Base-by-base conservation (phyloP, 352 stramenopile species). In the Bremia lactucae region DNA sequence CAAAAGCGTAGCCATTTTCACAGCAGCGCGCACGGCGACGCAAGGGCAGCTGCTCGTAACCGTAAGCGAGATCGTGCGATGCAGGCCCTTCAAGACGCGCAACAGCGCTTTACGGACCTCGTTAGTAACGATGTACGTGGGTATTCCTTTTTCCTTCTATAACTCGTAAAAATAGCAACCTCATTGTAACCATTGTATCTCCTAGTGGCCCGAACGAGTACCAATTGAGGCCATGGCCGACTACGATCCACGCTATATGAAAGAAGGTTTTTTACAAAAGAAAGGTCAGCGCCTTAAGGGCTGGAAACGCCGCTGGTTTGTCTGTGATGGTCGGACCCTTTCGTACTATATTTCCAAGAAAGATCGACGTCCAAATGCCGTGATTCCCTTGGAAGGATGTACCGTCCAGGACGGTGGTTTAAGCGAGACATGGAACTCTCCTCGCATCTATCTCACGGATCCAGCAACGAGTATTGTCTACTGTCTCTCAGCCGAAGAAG, bases 341-440 rank as follows among this genome's bases (percentile, higher is more conserved):
- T 83, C 70, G 13, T 91, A 91, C 59, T 91, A 83, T 65, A 91
- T 84, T 51, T 73, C 64, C 6, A 65, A 66, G 49, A 83, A 87
- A 39, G 79, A 91, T 42, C 68, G 71, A 41, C 84, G 83, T 51
- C 79, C 79, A 15, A 91, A 88, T 48, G 79, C 73, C 5, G 71
- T 88, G 19, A 88, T 91, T 48, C 65, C 71, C 18, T 68, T 91
- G 15, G 75, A 86, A 49, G 72, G 67, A 20, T 86, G 74, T 49
- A 86, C 75, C 2, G 75, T 91, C 31, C 65, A 91, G 42, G 75
- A 91, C 46, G 79, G 79, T 29, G 79, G 79, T 6, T 40, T 85
- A 19, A 88, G 75, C 41, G 79, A 91, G 55, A 91, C 79, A 24
- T 91, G 79, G 79, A 87, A 86, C 52, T 87, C 79, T 19, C 75